Evolutionary conservation across 371 early-diverging fungal genomes (phyloP).

Genomic region (Sanchytrium tribonematis): DNA sequence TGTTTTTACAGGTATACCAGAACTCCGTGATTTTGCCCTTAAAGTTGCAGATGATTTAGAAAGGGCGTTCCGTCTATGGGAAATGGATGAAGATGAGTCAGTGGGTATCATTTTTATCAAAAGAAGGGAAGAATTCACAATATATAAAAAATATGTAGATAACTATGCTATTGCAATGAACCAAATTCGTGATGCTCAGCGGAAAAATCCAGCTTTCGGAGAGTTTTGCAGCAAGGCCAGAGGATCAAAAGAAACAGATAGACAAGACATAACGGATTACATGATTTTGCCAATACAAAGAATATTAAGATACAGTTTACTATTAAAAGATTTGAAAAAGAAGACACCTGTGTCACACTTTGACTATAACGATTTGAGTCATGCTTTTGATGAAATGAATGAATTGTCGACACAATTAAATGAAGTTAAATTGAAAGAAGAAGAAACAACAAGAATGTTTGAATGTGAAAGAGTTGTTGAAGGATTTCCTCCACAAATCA

Average conservation of each 20-base stretch:
- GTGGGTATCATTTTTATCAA: background rate
- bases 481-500: background rate
- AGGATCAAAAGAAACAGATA: conserved; percentile 6
- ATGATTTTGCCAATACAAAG: conserved; percentile 38
- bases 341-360: conserved; percentile 30
- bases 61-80: background rate
- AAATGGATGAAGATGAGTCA: background rate
- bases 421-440: conserved; percentile 28
- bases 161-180: conserved; percentile 12
- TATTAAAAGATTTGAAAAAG: conserved; percentile 32
- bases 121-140: background rate
- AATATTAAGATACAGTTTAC: conserved; percentile 29
- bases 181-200: conserved; percentile 11
- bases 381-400: conserved; percentile 27
- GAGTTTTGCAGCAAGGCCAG: conserved; percentile 10
- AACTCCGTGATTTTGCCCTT: background rate
- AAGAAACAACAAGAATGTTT: conserved; percentile 13
- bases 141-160: conserved; percentile 14
- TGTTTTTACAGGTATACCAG: background rate
- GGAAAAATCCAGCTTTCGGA: conserved; percentile 11
- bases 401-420: conserved; percentile 35
- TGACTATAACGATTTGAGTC: conserved; percentile 23
- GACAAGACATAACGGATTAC: conserved; percentile 20
- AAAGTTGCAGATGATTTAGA: background rate
- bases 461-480: background rate